phyloP scores from a whole-genome alignment of 768 basidiomycete genomes.

The Auricularia heimuer region DNA sequence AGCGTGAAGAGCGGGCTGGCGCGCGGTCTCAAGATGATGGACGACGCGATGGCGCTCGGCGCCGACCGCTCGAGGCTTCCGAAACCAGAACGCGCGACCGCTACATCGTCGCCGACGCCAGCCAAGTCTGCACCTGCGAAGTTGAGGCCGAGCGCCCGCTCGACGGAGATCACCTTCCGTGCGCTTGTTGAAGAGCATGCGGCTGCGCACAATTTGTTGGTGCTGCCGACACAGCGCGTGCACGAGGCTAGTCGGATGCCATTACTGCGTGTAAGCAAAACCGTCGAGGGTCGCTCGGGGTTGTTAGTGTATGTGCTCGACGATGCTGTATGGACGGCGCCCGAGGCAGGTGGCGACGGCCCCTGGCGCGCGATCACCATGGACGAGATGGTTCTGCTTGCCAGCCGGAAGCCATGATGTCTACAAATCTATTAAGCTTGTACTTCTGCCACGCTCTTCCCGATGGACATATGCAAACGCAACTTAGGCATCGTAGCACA shows the following conservation, averaged over 20 bases:
- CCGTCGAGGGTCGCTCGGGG: slow-evolving; percentile 76
- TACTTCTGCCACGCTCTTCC: no score
- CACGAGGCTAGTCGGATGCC: slow-evolving; percentile 85
- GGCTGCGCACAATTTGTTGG: slow-evolving; percentile 75
- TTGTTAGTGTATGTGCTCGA: slow-evolving; percentile 83
- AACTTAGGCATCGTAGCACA: no score
- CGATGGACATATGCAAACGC: no score
- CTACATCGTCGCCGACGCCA: slow-evolving; percentile 17
- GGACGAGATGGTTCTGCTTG: slow-evolving; percentile 79
- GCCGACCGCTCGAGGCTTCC: slow-evolving; percentile 53
- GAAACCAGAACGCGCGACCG: slow-evolving; percentile 48
- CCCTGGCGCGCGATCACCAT: slow-evolving; percentile 69
- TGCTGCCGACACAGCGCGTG: slow-evolving; percentile 78
- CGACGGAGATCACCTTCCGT: slow-evolving; percentile 84
- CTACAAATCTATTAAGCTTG: no score
- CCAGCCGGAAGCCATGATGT: slow-evolving; percentile 14
- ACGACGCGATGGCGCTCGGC: slow-evolving; percentile 83
- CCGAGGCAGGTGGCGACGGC: slow-evolving; percentile 36
- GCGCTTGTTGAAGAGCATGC: slow-evolving; percentile 88
- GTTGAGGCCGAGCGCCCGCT: slow-evolving; percentile 33
- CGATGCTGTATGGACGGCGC: slow-evolving; percentile 85
- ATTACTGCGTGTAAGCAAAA: slow-evolving; percentile 70
- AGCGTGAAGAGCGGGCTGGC: slow-evolving; percentile 75
- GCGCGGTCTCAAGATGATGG: slow-evolving; percentile 86
- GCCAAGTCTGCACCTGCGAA: slow-evolving; percentile 19